Conservation (phyloP, 106 monocot genomes). For the Dendrobium catenatum region DNA sequence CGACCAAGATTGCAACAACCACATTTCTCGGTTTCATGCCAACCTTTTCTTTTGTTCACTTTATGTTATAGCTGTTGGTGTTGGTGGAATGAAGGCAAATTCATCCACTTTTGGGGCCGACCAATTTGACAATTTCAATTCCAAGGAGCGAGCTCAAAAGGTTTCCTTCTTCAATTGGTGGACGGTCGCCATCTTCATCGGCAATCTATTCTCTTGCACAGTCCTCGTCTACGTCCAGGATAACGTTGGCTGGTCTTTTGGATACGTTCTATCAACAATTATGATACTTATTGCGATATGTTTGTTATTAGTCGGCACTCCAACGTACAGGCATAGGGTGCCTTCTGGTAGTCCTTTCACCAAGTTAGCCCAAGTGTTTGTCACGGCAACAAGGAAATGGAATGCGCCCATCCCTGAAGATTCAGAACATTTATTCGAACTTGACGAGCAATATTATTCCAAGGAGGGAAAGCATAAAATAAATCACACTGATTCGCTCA, state of each 20-base stretch:
- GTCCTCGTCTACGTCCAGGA: conserved; percentile 77
- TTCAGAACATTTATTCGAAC: conserved; percentile 25
- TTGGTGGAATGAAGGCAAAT: conserved; percentile 86
- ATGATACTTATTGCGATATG: neutral
- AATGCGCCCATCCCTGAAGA: conserved; percentile 32
- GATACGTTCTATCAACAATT: conserved; percentile 11
- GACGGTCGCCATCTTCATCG: conserved; percentile 89
- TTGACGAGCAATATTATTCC: conserved; percentile 15
- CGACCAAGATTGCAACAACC: conserved; percentile 24
- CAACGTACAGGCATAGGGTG: conserved; percentile 31
- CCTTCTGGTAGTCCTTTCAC: conserved; percentile 33
- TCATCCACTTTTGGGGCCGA: conserved; percentile 85
- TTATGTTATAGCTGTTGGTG: conserved; percentile 66
- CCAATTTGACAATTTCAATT: conserved; percentile 76
- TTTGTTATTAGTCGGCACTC: conserved; percentile 13
- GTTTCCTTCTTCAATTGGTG: conserved; percentile 99
- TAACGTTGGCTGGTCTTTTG: conserved; percentile 32
- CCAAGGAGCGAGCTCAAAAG: conserved; percentile 57
- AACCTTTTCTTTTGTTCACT: conserved; percentile 70
- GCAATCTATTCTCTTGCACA: conserved; percentile 64
- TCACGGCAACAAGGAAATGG: conserved; percentile 25
- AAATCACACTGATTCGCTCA: conserved; percentile 15
- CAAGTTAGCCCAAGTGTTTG: conserved; percentile 29
- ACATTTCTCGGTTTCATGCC: conserved; percentile 39
- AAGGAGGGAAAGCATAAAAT: conserved; percentile 11